phyloP scores from a whole-genome alignment of 129 eudicot genomes.

The Sambucus nigra region DNA sequence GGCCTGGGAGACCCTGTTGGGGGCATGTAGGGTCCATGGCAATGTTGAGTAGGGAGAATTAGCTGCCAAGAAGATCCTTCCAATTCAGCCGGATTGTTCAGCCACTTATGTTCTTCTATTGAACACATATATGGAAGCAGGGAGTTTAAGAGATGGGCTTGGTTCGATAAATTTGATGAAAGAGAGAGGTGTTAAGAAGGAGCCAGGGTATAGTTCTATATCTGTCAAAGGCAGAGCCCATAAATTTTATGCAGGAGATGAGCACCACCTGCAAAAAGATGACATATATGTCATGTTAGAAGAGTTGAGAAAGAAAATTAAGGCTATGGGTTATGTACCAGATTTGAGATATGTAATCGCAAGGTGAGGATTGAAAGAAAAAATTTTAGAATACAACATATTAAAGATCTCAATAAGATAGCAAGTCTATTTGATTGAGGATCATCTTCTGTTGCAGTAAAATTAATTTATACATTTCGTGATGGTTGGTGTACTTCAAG shows the following conservation, averaged over 20 bases:
- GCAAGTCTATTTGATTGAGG: background rate
- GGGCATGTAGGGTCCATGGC: too few relatives aligned
- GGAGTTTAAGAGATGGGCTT: conserved; percentile 17
- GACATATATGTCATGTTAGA: conserved; percentile 15
- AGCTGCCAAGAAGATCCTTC: too few relatives aligned
- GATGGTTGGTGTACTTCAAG: background rate
- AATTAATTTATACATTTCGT: background rate
- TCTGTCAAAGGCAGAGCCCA: conserved; percentile 17
- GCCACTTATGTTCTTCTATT: conserved; percentile 20
- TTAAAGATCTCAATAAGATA: background rate
- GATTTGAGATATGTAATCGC: conserved; percentile 15
- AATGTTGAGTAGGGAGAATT: conserved; percentile 19
- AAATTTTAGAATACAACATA: background rate
- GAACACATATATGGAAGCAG: conserved; percentile 13
- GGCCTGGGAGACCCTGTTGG: conserved; percentile 27
- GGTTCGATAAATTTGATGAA: too few relatives aligned
- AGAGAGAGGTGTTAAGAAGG: too few relatives aligned
- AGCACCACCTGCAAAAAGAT: conserved; percentile 19
- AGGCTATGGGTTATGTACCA: conserved; percentile 24
- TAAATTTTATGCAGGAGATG: conserved; percentile 21
- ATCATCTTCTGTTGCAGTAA: background rate
- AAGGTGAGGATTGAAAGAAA: conserved; percentile 8
- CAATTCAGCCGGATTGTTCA: conserved; percentile 7
- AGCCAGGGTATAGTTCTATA: conserved; percentile 28
- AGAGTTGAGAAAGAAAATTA: conserved; percentile 9